A percentile compares a stretch with the other conserved stretches of the same genome.
phyloP scores from a whole-genome alignment of 2,329 filamentous ascomycete genomes.

The Xylariales sp. region DNA sequence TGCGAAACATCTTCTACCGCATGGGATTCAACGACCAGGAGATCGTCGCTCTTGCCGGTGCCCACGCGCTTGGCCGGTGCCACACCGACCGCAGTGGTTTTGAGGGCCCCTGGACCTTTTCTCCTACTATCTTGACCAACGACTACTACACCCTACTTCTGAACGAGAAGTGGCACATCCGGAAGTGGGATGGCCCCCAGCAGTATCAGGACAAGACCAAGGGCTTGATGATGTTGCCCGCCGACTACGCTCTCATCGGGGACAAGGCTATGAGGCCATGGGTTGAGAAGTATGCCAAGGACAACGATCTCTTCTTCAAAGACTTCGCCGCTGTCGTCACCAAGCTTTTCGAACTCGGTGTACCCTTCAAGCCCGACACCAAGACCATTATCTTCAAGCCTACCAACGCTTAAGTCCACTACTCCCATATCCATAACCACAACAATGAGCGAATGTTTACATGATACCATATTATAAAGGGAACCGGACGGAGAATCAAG shows the following conservation, averaged over 20 bases:
- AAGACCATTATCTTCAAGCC: constrained; percentile 76
- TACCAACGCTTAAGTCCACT: constrained; percentile 51
- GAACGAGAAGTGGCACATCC: constrained; percentile 91
- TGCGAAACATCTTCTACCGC: constrained; percentile 91
- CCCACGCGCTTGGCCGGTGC: constrained; percentile 88
- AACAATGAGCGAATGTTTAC: constrained; percentile 30
- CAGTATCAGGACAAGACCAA: constrained; percentile 87
- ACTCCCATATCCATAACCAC: constrained; percentile 36
- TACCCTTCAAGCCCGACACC: constrained; percentile 79
- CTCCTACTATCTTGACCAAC: constrained; percentile 90
- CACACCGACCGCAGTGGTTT: constrained; percentile 90
- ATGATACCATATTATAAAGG: constrained; percentile 36
- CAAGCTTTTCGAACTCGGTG: constrained; percentile 93
- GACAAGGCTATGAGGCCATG: constrained; percentile 86
- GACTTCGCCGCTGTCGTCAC: constrained; percentile 84
- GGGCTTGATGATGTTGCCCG: constrained; percentile 96
- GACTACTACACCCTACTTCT: constrained; percentile 91
- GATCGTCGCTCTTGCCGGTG: constrained; percentile 89
- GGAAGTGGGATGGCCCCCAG: constrained; percentile 91
- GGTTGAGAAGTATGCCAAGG: constrained; percentile 90
- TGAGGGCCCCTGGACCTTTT: constrained; percentile 92
- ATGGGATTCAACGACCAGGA: constrained; percentile 99
- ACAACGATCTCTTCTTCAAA: constrained; percentile 91
- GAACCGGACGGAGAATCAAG: constrained; percentile 13
- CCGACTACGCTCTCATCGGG: constrained; percentile 86